Base-by-base conservation (phyloP, 306 rosid genomes). In the Senna siamea region DNA sequence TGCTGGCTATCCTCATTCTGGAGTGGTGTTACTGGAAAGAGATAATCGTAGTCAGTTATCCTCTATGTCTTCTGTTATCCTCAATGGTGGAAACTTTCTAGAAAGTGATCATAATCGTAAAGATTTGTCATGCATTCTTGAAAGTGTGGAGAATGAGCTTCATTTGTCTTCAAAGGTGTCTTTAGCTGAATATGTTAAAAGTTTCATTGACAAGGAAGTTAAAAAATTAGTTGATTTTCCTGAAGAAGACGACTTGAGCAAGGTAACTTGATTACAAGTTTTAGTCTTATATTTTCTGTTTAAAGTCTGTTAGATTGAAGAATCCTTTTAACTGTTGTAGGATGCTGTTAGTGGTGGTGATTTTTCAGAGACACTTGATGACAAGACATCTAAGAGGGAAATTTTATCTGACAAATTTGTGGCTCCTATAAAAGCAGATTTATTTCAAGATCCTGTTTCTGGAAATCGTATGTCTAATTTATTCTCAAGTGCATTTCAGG, bases 131-230 rank as follows among this genome's bases (percentile, higher is more conserved):
- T 70, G 70, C 73, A 84, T 88, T 55, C 48, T 88, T 67, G 81
- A 90, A 75, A 69, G 72, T 63, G 85, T 92, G 75, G 96, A 90
- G 81, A 72, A 81, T 18, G 86, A 89, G 81, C 97, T 94, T 71
- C 89, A 92, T 67, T 69, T 64, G 66, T 89, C 93, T 84, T 84
- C 89, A 5, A 84, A 73, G 84, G 58, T 35, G 62, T 86, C 92
- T 54, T 69, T 92, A 77, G 68, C 75, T 7, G 86, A 79, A 43
- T 87, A 83, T 64, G 51, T 88, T 72, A 80, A 61, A 73, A 65
- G 73, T 74, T 65, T 86, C 54, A 70, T 92, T 43, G 80, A 83
- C 68, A 87, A 70, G 62, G 97, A 94, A 80, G 89, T 85, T 62
- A 65, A 56, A 65, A 82, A 81, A 57, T 65, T 80, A 75, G 67